Conservation (phyloP, 257 asterid genomes). For the Solanum stenotomum region DNA sequence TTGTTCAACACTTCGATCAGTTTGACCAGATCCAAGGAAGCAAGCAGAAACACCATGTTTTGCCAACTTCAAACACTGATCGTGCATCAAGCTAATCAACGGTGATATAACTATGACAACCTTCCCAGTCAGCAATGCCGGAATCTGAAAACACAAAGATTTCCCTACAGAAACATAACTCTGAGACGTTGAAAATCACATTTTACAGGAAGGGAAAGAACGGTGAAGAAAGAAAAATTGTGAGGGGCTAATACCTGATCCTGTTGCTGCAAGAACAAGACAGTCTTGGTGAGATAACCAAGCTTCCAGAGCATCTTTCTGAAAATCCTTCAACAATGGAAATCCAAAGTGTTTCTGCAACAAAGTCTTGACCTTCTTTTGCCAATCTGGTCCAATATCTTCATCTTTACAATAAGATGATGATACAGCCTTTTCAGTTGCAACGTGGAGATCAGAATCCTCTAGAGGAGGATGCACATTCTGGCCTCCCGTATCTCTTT, state of each 20-base stretch:
- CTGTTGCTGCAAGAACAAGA: slow-evolving; percentile 78
- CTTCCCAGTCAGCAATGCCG: slow-evolving; percentile 66
- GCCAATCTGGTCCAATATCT: slow-evolving; percentile 46
- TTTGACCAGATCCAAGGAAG: slow-evolving; percentile 89
- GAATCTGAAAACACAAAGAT: slow-evolving; percentile 68
- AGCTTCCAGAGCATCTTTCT: slow-evolving; percentile 62
- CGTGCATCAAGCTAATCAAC: slow-evolving; percentile 83
- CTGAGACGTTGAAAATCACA: slow-evolving; percentile 4
- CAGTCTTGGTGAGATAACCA: slow-evolving; percentile 59
- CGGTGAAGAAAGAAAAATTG: neutral
- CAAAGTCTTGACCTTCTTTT: slow-evolving; percentile 22
- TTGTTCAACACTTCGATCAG: slow-evolving; percentile 54
- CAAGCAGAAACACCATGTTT: slow-evolving; percentile 69
- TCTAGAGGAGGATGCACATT: slow-evolving; percentile 7
- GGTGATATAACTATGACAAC: slow-evolving; percentile 78
- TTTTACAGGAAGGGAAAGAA: neutral
- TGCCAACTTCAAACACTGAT: slow-evolving; percentile 70
- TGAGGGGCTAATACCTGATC: slow-evolving; percentile 51
- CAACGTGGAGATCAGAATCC: slow-evolving; percentile 4
- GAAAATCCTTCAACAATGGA: slow-evolving; percentile 53
- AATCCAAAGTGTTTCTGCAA: slow-evolving; percentile 45
- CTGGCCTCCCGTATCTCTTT: slow-evolving; percentile 7
- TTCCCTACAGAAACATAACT: slow-evolving; percentile 42
- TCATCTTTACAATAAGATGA: slow-evolving; percentile 18
- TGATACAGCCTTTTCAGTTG: neutral